A percentile compares a stretch with the other conserved stretches of the same genome.
Evolutionary conservation across 768 basidiomycete genomes (phyloP).

Genomic region (Xerocomellus intermedius): DNA sequence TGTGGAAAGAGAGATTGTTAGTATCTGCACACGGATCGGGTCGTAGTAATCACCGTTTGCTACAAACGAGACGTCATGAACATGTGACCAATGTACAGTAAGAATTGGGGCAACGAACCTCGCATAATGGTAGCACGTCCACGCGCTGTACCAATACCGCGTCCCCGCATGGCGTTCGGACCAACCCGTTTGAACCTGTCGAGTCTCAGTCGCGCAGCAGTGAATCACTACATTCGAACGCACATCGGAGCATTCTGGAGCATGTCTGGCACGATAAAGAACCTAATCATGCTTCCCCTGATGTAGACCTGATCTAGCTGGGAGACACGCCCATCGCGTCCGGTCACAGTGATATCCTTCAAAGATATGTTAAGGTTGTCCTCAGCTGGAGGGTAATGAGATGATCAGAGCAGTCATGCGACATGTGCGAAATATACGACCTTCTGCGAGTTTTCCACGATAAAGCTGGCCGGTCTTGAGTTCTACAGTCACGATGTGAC

Average conservation of each 20-base stretch:
- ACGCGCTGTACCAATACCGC: slow-evolving; percentile 98
- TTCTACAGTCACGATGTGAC: slow-evolving; percentile 97
- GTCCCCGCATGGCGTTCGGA: slow-evolving; percentile 96
- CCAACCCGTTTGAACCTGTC: slow-evolving; percentile 98
- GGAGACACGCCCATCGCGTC: slow-evolving; percentile 96
- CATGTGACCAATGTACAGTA: slow-evolving; percentile 5
- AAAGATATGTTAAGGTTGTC: slow-evolving; percentile 97
- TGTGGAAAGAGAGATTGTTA: slow-evolving; percentile 31
- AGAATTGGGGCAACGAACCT: slow-evolving; percentile 52
- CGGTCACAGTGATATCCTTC: slow-evolving; percentile 96
- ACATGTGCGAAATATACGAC: slow-evolving; percentile 34
- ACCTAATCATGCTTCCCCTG: slow-evolving; percentile 95
- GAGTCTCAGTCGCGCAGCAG: slow-evolving; percentile 9
- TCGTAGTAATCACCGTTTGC: slow-evolving; percentile 64
- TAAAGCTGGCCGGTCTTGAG: slow-evolving; percentile 97
- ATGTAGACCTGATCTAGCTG: slow-evolving; percentile 99
- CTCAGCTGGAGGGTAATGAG: slow-evolving; percentile 64
- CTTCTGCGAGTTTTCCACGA: slow-evolving; percentile 95
- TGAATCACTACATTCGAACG: slow-evolving; percentile 31
- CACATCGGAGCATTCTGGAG: slow-evolving; percentile 98
- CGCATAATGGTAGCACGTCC: slow-evolving; percentile 98
- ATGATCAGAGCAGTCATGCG: slow-evolving; percentile 18
- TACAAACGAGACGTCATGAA: slow-evolving; percentile 35
- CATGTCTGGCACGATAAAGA: slow-evolving; percentile 99
- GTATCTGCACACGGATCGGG: slow-evolving; percentile 5